Evolutionary conservation across 2,329 filamentous ascomycete genomes (phyloP).

Genomic region (Fusarium avenaceum): DNA sequence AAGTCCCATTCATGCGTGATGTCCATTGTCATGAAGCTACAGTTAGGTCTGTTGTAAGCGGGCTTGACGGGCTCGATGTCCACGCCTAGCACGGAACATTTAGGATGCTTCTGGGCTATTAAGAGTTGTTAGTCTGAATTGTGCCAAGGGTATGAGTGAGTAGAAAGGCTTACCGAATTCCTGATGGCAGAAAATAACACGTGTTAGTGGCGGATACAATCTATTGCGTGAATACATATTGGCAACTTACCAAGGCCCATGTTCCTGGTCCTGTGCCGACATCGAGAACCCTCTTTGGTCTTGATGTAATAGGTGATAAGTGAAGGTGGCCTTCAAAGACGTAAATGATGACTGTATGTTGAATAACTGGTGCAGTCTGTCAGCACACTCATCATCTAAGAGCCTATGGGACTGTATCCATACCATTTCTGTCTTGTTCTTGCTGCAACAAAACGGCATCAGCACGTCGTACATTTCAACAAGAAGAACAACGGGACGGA

Average conservation of each 20-base stretch:
- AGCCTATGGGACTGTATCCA: not conserved
- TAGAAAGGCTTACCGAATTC: conserved; percentile 35
- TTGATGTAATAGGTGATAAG: conserved; percentile 35
- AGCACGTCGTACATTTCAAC: not conserved
- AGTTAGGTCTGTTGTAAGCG: conserved; percentile 37
- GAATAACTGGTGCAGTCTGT: conserved; percentile 38
- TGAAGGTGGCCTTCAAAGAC: conserved; percentile 43
- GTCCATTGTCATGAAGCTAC: conserved; percentile 37
- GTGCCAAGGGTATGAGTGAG: not conserved
- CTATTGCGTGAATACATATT: not conserved
- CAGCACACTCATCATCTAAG: conserved; percentile 14
- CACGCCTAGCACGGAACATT: conserved; percentile 41
- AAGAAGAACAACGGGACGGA: not conserved
- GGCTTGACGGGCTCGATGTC: conserved; percentile 40
- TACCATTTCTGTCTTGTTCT: conserved; percentile 47
- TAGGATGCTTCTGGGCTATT: conserved; percentile 39
- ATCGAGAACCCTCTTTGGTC: conserved; percentile 40
- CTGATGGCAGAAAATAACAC: conserved; percentile 1
- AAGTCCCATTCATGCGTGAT: conserved; percentile 43
- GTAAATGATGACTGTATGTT: conserved; percentile 41
- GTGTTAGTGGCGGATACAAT: conserved; percentile 9
- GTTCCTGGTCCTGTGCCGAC: conserved; percentile 39
- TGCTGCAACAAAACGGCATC: conserved; percentile 31
- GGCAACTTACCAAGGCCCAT: conserved; percentile 38
- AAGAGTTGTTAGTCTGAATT: conserved; percentile 14